Conservation (phyloP, 75 land plant species). For the Sequoia sempervirens region DNA sequence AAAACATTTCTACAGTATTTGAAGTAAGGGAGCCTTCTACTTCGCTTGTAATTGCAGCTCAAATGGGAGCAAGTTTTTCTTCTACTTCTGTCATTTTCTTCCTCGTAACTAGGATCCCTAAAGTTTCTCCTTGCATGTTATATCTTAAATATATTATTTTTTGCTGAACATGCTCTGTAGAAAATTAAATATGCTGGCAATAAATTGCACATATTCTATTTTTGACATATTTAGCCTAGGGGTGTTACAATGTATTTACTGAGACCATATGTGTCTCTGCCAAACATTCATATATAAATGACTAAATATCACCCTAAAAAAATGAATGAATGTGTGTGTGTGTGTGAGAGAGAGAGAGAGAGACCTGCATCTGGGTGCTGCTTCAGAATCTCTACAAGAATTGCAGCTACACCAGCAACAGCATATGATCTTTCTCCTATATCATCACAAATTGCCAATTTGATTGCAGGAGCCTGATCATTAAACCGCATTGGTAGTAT, state of each 20-base stretch:
- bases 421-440: slow-evolving; percentile 95
- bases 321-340: not conserved
- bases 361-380: slow-evolving; percentile 72
- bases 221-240: not conserved
- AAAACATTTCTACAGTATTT: not conserved
- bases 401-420: slow-evolving; percentile 77
- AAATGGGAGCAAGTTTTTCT: not conserved
- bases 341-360: not conserved
- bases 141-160: not conserved
- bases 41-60: not conserved
- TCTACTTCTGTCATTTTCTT: not conserved
- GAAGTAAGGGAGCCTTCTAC: not conserved
- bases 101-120: not conserved
- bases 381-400: slow-evolving; percentile 76
- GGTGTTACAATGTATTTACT: not conserved
- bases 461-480: slow-evolving; percentile 86
- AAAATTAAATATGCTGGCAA: not conserved
- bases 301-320: not conserved
- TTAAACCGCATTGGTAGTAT: slow-evolving; percentile 86
- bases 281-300: not conserved
- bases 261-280: not conserved
- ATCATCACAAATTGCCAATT: slow-evolving; percentile 96
- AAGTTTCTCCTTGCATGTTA: not conserved
- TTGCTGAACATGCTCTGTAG: not conserved
- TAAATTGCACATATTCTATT: not conserved